Evolutionary conservation across 2,329 filamentous ascomycete species (phyloP), one percentile per base, ranked within the genome.

Genomic region (Arthroderma sp.): DNA sequence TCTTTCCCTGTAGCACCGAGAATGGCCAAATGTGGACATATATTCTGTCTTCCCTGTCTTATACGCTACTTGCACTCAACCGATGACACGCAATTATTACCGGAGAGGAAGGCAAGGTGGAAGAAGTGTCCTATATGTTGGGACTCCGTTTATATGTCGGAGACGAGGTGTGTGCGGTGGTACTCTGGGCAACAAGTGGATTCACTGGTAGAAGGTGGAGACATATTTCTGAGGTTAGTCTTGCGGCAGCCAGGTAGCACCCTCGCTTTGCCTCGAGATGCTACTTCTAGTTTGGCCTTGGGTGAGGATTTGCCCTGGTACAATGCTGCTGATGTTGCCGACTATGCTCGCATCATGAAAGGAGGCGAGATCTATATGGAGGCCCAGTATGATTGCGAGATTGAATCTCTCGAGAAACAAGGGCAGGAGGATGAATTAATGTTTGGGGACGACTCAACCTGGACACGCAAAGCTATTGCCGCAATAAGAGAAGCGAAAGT

Each of bases 61-160:
- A 85, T 96, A 50, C 82, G 91, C 41, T 98, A 93, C 61, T 95
- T 98, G 86, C 85, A 94, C 55, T 78, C 74, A 27, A 81, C 83
- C 46, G 81, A 84, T n/a, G 81, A 83, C 31, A 65, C 67, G 6
- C 74, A 72, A 47, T 68, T 75, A 6, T 52, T 68, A 1, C 72
- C 73, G 0, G 80, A 81, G 50, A 88, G 81, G 65, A 81, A 77
- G 55, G 71, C 82, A 29, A 74, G 83, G 44, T 95, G 85, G 77
- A 94, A 94, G 68, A 94, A 94, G 61, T 98, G 91, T 54, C 89
- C 91, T 0, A 88, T 98, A 31, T 98, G 91, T 61, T 91, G 85
- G 68, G 91, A 98, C 61, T 80, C 77, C 40, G 78, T 98, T n/a
- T 94, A 91, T 59, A 74, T 88, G n/a, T 82, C 85, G 6, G 91